Conservation (phyloP, 2,329 filamentous ascomycete species). For the Alternaria sp. region DNA sequence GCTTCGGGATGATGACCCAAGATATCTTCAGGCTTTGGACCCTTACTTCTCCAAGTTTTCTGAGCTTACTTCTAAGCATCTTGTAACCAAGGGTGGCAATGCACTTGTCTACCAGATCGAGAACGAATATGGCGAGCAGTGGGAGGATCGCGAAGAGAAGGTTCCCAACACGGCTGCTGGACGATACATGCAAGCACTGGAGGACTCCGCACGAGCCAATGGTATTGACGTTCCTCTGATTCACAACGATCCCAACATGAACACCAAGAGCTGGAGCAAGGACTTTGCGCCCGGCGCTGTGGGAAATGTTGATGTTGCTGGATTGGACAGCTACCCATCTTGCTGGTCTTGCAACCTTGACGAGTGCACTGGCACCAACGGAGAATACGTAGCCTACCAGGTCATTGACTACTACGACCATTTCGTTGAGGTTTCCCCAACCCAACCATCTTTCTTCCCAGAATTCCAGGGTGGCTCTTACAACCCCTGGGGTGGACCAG, state of each 20-base stretch:
- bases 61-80: conserved; percentile 61
- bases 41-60: conserved; percentile 64
- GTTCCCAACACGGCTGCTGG: conserved; percentile 60
- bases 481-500: conserved; percentile 69
- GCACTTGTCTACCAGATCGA: conserved; percentile 67
- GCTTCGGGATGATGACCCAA: conserved; percentile 62
- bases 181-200: conserved; percentile 66
- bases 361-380: conserved; percentile 69
- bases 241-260: conserved; percentile 69
- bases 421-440: conserved; percentile 54
- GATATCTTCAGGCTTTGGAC: conserved; percentile 63
- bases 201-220: conserved; percentile 62
- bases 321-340: conserved; percentile 62
- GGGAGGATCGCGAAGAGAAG: conserved; percentile 48
- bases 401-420: conserved; percentile 59
- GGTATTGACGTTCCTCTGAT: conserved; percentile 68
- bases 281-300: conserved; percentile 63
- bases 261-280: conserved; percentile 66
- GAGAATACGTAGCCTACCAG: conserved; percentile 65
- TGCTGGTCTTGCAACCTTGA: conserved; percentile 72
- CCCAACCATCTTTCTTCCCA: conserved; percentile 64
- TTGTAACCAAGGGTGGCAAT: conserved; percentile 66
- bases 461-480: conserved; percentile 70
- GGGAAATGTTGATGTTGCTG: conserved; percentile 65
- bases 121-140: conserved; percentile 62